A percentile compares a stretch with the other conserved stretches of the same genome.
Conservation (phyloP, 768 basidiomycete species). For the Calvatia gigantea region DNA sequence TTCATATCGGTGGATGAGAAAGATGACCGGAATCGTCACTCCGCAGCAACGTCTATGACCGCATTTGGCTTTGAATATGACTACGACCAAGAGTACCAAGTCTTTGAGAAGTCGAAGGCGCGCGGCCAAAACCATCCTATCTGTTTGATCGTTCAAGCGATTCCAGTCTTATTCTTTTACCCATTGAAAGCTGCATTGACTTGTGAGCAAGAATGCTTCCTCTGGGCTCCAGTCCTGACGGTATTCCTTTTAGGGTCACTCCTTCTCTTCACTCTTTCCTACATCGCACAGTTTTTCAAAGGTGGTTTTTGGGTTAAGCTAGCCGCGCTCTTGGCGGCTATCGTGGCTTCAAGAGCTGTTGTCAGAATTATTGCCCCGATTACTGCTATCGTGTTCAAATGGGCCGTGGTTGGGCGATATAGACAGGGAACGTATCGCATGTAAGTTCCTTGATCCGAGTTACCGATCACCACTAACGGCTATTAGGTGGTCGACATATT, state of each 20-base stretch:
- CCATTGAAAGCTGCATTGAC: slow-evolving; percentile 41
- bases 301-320: slow-evolving; percentile 32
- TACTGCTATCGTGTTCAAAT: slow-evolving; percentile 40
- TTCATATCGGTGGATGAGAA: slow-evolving; percentile 12
- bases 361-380: slow-evolving; percentile 35
- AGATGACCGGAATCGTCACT: slow-evolving; percentile 6
- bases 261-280: slow-evolving; percentile 35
- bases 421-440: slow-evolving; percentile 33
- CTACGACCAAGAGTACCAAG: slow-evolving; percentile 21
- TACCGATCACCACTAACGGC: neutral
- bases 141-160: slow-evolving; percentile 35
- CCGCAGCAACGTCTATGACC: slow-evolving; percentile 17
- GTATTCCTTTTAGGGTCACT: slow-evolving; percentile 28
- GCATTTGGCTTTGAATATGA: slow-evolving; percentile 26
- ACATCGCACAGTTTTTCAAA: slow-evolving; percentile 25
- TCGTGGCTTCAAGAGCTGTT: slow-evolving; percentile 30
- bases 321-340: slow-evolving; percentile 29
- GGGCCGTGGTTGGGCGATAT: slow-evolving; percentile 42
- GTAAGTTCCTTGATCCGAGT: slow-evolving; percentile 20
- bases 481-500: slow-evolving; percentile 35
- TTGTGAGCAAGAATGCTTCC: slow-evolving; percentile 23
- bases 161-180: slow-evolving; percentile 42
- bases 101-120: slow-evolving; percentile 19
- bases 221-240: neutral
- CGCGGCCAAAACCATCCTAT: slow-evolving; percentile 35